Base-by-base conservation (phyloP, 2,329 filamentous ascomycete species). In the Emericellopsis atlantica region DNA sequence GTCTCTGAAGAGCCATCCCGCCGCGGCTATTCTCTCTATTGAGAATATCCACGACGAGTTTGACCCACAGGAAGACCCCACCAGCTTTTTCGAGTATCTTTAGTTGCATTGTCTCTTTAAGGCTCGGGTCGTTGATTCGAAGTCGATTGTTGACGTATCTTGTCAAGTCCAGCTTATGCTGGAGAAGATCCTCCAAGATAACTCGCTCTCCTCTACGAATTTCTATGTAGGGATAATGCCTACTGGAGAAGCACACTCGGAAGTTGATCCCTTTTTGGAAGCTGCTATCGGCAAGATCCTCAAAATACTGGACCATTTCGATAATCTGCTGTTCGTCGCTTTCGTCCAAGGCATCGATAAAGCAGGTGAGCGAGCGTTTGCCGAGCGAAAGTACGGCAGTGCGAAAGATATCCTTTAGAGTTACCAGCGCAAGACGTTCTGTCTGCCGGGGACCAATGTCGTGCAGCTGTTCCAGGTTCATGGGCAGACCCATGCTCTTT, bases 321-420 rank as follows among this genome's bases (percentile, higher is more conserved):
- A 55, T 54, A 3, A 64, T 51, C 36, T 72, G 52, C 2, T 50
- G 40, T 39, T 67, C 61, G 6, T 66, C 54, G 42, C 66, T 70
- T 45, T 73, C 70, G 29, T 74, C 69, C 1, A 72, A 52, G 0
- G 68, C 69, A 43, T 70, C 65, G 34, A 43, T 40, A 26, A 43
- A 40, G 26, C 37, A 44, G 24, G 41, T 48, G 0, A 51, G 11
- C 0, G 39, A 39, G 5, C 39, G 43, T 2, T 32, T 7, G 4
- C 40, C 43, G 4, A 51, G 42, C 9, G 12, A 21, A 3, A 22
- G 24, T 18, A 44, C 22, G 9, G 41, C 42, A 14, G 12, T 12
- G 32, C 32, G n/a, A 14, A 35, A 35, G n/a, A 15, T 35, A 12
- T 35, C n/a, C 18, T 35, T 21, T 4, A 35, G 18, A 14, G 32